Percentiles rank a stretch among this genome's conserved stretches.
phyloP scores from a whole-genome alignment of 176 grass and related monocot genomes.

The Carex scoparia region DNA sequence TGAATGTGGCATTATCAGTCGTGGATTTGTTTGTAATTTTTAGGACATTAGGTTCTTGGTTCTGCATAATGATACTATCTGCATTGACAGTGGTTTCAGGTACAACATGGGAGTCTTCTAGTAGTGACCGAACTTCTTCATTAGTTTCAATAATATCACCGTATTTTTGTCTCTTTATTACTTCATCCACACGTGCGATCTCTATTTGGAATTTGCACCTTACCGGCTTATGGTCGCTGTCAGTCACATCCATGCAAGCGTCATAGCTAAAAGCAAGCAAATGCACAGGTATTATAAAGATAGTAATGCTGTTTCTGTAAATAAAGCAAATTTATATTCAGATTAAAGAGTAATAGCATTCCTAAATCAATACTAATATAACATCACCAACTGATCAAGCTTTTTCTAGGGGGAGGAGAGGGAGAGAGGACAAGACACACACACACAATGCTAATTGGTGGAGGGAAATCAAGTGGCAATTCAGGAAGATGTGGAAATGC shows the following conservation, averaged over 20 bases:
- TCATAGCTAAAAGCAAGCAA: constrained; percentile 56
- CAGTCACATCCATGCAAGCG: constrained; percentile 92
- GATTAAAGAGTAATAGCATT: not conserved
- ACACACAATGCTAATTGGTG: not conserved
- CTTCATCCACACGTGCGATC: constrained; percentile 77
- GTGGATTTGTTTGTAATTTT: constrained; percentile 70
- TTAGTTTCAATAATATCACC: constrained; percentile 71
- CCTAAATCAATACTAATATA: not conserved
- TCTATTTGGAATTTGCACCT: constrained; percentile 89
- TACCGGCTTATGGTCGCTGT: constrained; percentile 96
- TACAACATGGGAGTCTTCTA: constrained; percentile 57
- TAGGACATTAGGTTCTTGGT: constrained; percentile 53
- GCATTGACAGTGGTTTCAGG: constrained; percentile 63
- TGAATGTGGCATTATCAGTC: constrained; percentile 65
- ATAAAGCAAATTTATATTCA: not conserved
- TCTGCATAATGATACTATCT: constrained; percentile 39
- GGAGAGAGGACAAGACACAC: not conserved
- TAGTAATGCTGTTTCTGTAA: not conserved
- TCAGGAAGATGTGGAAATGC: no score
- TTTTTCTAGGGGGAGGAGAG: not conserved
- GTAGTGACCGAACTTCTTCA: constrained; percentile 46
- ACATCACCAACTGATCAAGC: not conserved
- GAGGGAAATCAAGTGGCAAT: no score
- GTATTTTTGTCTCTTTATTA: constrained; percentile 86
- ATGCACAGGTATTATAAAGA: not conserved